These are phyloP conservation scores for Coprinellus micaceus DNA, from an alignment of 768 basidiomycete genomes.

Conservation along the genomic window DNA sequence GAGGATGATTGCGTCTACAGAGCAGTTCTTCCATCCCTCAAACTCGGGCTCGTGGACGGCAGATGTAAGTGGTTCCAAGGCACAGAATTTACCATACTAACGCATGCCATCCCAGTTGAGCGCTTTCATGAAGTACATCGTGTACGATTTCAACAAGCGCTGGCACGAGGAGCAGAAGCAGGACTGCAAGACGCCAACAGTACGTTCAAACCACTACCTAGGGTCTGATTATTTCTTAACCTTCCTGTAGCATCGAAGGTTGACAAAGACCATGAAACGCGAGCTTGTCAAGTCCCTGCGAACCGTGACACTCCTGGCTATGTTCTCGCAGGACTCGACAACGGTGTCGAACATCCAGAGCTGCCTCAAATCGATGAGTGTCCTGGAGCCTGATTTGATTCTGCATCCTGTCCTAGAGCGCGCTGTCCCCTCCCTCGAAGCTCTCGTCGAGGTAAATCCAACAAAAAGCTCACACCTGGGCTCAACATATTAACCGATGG, in stretches of 20 bases:
- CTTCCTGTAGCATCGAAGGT: conserved; percentile 56
- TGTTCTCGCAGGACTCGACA: conserved; percentile 80
- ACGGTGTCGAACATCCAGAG: conserved; percentile 76
- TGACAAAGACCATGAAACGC: conserved; percentile 74
- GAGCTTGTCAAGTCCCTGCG: conserved; percentile 81
- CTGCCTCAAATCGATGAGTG: conserved; percentile 76
- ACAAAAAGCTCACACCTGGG: neutral
- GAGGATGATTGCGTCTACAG: conserved; percentile 79
- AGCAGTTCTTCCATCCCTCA: conserved; percentile 88
- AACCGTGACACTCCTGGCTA: conserved; percentile 81
- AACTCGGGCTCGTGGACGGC: conserved; percentile 82
- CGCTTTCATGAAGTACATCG: conserved; percentile 82
- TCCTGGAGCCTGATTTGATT: conserved; percentile 85
- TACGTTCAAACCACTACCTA: conserved; percentile 21
- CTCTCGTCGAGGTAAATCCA: conserved; percentile 68
- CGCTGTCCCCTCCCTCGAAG: conserved; percentile 83
- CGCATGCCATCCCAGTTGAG: conserved; percentile 46
- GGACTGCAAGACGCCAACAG: conserved; percentile 76
- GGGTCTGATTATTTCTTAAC: neutral
- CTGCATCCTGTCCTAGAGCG: conserved; percentile 78
- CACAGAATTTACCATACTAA: conserved; percentile 1
- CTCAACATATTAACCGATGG: conserved; percentile 9
- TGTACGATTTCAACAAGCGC: conserved; percentile 82
- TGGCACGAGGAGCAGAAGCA: conserved; percentile 76
- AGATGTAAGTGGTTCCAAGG: conserved; percentile 50